Evolutionary conservation across 75 land plant species (phyloP), one percentile per base, ranked within the genome.

Genomic region (Selaginella tamariscina): DNA sequence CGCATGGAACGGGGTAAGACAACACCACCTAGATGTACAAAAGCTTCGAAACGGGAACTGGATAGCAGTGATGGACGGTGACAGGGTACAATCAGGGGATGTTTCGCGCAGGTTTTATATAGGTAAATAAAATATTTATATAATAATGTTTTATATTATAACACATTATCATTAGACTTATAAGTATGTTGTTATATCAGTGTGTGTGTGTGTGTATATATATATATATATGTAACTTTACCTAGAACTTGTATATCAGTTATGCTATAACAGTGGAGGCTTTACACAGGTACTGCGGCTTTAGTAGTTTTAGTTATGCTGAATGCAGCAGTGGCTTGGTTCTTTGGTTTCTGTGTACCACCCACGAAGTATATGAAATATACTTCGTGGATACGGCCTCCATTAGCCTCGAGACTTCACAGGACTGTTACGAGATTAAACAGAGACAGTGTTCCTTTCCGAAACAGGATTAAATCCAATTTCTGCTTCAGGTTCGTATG

Each of bases 11-110:
- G 89, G 93, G 5, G 73, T 70, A 57, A 83, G 97, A 29, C 66
- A 81, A 49, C 97, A 92, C 75, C 97, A 92, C 67, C 70, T 88
- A 56, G 93, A 92, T 72, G 85, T 70, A 2, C 89, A 86, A 62
- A 75, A 82, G 68, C 79, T 92, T 1, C 77, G 85, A 23, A 77
- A 83, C 8, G 87, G 89, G 1, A 32, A 78, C n/a, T 92, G 97
- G 97, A 74, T 92, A 64, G 93, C 82, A 23, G 85, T 88, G 13
- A 81, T 86, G 89, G 97, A 92, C 77, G 97, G 97, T 2, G 97
- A 92, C 69, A 70, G 97, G n/a, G 87, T 86, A 0, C 89, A 83
- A 24, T 92, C 97, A n/a, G 94, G 97, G 31, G 94, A 92, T 55
- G 44, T 79, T 32, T 27, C 67, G 21, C 55, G 54, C 20, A 80